A percentile compares a stretch with the other conserved stretches of the same genome.
Conservation (phyloP, 148 eudicot genomes). For the Vaccinium macrocarpon region DNA sequence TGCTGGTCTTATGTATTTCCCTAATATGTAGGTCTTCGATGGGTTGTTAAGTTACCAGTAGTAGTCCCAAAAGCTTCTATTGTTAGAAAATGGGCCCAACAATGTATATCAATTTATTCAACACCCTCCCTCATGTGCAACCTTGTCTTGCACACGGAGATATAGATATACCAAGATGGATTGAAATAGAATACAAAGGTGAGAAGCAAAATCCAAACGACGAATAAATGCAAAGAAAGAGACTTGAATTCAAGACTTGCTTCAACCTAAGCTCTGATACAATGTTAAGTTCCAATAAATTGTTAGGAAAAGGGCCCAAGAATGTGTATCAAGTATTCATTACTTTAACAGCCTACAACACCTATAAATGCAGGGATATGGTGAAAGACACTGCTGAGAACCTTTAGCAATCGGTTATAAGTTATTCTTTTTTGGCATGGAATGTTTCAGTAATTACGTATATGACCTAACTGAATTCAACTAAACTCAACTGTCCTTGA, state of each 20-base stretch:
- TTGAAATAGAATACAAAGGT: neutral
- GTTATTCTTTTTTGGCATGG: slow-evolving; percentile 1
- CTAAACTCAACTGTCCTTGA: neutral
- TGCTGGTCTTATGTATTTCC: neutral
- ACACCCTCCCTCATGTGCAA: neutral
- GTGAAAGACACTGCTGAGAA: neutral
- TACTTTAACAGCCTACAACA: neutral
- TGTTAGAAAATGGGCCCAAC: neutral
- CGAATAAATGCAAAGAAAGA: neutral
- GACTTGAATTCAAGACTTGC: neutral
- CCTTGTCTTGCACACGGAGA: neutral
- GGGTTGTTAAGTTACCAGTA: neutral
- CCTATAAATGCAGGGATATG: neutral
- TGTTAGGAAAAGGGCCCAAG: no score
- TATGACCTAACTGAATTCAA: neutral
- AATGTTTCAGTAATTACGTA: neutral
- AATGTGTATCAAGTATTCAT: no score
- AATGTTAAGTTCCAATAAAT: no score
- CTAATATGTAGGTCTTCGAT: neutral
- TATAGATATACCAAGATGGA: neutral
- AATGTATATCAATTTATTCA: neutral
- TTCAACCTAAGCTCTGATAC: no score
- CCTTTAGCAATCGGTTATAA: neutral
- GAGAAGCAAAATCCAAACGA: neutral
- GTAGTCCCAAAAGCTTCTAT: neutral